A percentile compares a stretch with the other conserved stretches of the same genome.
These are phyloP conservation scores for Thermochaetoides thermophila DNA, from an alignment of 495 filamentous ascomycete species.

Conservation along the genomic window DNA sequence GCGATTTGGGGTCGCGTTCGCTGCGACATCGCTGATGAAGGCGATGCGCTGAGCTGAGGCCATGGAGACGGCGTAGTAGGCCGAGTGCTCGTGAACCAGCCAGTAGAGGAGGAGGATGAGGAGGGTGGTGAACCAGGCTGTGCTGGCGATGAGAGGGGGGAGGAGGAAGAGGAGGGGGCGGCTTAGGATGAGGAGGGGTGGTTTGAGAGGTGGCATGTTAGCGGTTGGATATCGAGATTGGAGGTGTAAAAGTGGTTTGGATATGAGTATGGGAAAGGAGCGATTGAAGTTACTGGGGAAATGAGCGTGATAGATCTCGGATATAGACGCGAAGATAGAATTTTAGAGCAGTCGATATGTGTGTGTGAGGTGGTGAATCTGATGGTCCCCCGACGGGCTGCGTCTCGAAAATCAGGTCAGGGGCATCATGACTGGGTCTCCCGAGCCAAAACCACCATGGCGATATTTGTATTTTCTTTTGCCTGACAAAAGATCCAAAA, in stretches of 20 bases:
- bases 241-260: not conserved
- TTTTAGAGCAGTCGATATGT: no score
- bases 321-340: no score
- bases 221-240: not conserved
- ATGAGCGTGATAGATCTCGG: no score
- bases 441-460: no score
- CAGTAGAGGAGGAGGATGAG: conserved; percentile 43
- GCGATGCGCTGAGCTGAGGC: conserved; percentile 50
- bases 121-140: conserved; percentile 62
- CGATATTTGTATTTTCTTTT: no score
- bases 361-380: no score
- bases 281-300: no score
- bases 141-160: conserved; percentile 1
- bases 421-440: no score
- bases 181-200: conserved; percentile 8
- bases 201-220: not conserved
- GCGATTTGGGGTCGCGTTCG: no score
- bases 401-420: no score
- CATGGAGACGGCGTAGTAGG: conserved; percentile 57
- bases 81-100: conserved; percentile 40
- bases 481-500: no score
- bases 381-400: no score
- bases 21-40: conserved; percentile 78
- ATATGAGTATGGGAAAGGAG: not conserved
- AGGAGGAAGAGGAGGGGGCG: conserved; percentile 34